Conservation (phyloP, 371 early-diverging fungal species). For the Mitosporidium daphniae region DNA sequence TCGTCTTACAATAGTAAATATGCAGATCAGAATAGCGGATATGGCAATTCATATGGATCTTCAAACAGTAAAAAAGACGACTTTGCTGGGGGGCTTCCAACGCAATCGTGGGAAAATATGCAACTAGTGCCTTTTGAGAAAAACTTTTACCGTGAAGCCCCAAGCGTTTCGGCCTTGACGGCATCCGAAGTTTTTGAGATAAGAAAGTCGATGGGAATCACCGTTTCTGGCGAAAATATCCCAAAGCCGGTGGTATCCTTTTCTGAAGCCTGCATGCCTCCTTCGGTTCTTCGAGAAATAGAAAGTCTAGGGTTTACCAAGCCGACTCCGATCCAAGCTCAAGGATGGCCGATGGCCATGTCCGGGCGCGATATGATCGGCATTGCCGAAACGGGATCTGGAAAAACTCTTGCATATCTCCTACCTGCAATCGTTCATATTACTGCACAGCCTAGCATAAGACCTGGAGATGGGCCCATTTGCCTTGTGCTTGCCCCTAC, state of each 20-base stretch:
- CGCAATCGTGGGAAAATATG: too few relatives aligned
- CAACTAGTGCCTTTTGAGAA: conserved; percentile 24
- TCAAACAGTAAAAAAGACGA: too few relatives aligned
- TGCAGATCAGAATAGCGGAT: too few relatives aligned
- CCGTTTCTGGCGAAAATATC: conserved; percentile 13
- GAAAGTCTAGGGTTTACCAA: conserved; percentile 31
- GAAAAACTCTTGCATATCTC: conserved; percentile 84
- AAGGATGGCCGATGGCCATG: conserved; percentile 98
- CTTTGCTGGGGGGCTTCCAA: too few relatives aligned
- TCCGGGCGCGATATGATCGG: conserved; percentile 82
- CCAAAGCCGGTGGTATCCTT: conserved; percentile 37
- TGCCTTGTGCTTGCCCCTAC: conserved; percentile 66
- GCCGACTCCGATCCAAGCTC: conserved; percentile 91
- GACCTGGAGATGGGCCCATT: conserved; percentile 85
- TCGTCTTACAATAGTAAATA: too few relatives aligned
- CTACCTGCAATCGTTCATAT: conserved; percentile 93
- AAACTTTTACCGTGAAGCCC: conserved; percentile 14
- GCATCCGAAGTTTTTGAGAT: conserved; percentile 12
- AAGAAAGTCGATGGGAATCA: conserved; percentile 14
- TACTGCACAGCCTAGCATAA: conserved; percentile 59
- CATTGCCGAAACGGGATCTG: conserved; percentile 90
- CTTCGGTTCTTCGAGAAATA: conserved; percentile 48
- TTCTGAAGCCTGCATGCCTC: conserved; percentile 23
- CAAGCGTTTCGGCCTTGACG: conserved; percentile 8
- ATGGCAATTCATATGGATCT: too few relatives aligned